Evolutionary conservation across 495 filamentous ascomycete species (phyloP).

Genomic region (Aspergillus asperescens): DNA sequence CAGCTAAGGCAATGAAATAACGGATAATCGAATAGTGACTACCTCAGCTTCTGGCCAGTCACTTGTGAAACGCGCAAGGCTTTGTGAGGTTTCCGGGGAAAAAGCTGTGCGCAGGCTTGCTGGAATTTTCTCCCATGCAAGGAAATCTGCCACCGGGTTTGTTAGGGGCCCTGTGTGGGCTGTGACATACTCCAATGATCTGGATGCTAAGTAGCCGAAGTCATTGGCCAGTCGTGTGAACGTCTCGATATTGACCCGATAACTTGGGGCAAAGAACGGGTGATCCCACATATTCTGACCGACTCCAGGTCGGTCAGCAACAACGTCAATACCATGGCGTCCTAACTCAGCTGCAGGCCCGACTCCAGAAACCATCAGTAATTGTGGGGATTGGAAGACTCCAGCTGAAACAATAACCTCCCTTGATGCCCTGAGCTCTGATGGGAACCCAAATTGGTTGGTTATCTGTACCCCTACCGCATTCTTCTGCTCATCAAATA

Average conservation of each 20-base stretch:
- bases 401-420: conserved; percentile 56
- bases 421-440: conserved; percentile 34
- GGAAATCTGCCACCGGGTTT: conserved; percentile 39
- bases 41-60: conserved; percentile 59
- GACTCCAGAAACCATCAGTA: conserved; percentile 48
- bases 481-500: conserved; percentile 27
- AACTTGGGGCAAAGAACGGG: conserved; percentile 31
- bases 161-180: conserved; percentile 34
- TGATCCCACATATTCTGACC: conserved; percentile 51
- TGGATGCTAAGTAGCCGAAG: conserved; percentile 2
- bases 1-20: background rate
- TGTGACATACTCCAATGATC: background rate
- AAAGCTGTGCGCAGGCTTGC: conserved; percentile 15
- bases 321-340: conserved; percentile 31
- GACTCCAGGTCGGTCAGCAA: conserved; percentile 46
- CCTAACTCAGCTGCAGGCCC: conserved; percentile 34
- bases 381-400: conserved; percentile 45
- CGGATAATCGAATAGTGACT: background rate
- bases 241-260: conserved; percentile 38
- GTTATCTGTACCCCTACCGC: conserved; percentile 20
- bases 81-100: conserved; percentile 16
- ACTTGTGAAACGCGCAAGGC: conserved; percentile 38
- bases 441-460: background rate
- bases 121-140: conserved; percentile 48
- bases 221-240: conserved; percentile 23